A percentile compares a stretch with the other conserved stretches of the same genome.
Conservation (phyloP, 306 rosid genomes). For the Prinsepia uniflora region DNA sequence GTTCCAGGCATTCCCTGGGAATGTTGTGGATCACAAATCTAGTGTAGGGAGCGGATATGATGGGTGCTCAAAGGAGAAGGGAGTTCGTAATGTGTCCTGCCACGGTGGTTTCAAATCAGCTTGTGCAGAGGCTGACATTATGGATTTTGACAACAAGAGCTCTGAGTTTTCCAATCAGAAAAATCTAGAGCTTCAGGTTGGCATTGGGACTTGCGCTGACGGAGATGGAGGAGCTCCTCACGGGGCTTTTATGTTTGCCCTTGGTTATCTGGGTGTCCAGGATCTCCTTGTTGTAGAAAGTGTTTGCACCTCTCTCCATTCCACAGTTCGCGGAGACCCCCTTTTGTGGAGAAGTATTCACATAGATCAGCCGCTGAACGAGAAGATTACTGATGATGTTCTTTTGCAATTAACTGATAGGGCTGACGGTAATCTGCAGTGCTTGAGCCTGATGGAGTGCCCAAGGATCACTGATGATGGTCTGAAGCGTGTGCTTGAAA, state of each 20-base stretch:
- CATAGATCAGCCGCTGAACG: constrained; percentile 74
- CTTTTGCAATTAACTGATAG: constrained; percentile 57
- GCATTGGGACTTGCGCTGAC: constrained; percentile 19
- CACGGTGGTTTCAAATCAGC: constrained; percentile 33
- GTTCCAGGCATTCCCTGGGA: constrained; percentile 49
- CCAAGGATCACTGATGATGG: constrained; percentile 81
- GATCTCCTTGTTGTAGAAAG: constrained; percentile 67
- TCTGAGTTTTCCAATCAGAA: constrained; percentile 21
- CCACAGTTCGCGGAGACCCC: constrained; percentile 54
- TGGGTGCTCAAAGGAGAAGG: constrained; percentile 33
- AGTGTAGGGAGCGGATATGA: constrained; percentile 23
- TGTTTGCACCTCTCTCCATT: constrained; percentile 60
- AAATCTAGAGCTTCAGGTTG: constrained; percentile 19
- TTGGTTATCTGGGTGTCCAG: constrained; percentile 54
- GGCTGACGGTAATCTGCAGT: constrained; percentile 70
- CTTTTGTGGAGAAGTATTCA: constrained; percentile 70
- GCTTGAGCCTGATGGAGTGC: constrained; percentile 83
- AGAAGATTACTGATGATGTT: constrained; percentile 76
- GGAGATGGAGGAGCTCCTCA: constrained; percentile 48
- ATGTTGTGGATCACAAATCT: constrained; percentile 25
- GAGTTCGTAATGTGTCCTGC: constrained; percentile 31
- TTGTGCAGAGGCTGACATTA: constrained; percentile 22
- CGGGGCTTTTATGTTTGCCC: constrained; percentile 47
- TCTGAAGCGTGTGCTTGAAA: constrained; percentile 68
- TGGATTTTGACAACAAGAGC: constrained; percentile 21